Percentiles rank a stretch among this genome's conserved stretches.
These are phyloP conservation scores for Eucommia ulmoides DNA, from an alignment of 257 asterid species.

Conservation along the genomic window DNA sequence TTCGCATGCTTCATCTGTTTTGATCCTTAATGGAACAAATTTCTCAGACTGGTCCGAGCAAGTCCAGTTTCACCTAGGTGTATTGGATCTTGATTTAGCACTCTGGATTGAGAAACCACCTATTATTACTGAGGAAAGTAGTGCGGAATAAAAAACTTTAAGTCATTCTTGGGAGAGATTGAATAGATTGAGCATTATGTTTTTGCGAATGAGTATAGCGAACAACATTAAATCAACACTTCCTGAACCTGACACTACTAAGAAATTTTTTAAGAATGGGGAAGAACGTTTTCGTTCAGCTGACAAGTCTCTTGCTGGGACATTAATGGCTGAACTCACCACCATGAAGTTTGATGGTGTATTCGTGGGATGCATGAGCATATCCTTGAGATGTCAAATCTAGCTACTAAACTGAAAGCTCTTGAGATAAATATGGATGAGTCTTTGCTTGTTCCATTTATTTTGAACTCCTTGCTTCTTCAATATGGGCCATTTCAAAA, in stretches of 20 bases:
- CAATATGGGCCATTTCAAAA: neutral
- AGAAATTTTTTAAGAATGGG: neutral
- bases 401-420: neutral
- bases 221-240: neutral
- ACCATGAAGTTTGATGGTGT: neutral
- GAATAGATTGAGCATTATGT: neutral
- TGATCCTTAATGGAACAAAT: neutral
- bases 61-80: neutral
- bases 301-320: neutral
- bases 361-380: neutral
- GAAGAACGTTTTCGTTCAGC: neutral
- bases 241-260: too few relatives aligned
- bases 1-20: neutral
- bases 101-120: neutral
- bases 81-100: neutral
- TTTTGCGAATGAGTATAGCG: neutral
- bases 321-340: neutral
- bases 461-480: neutral
- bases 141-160: neutral
- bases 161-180: neutral
- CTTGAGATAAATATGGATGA: neutral
- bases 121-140: neutral
- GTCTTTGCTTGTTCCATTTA: neutral
- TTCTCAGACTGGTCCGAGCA: neutral
- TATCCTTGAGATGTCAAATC: neutral